Percentiles rank a stretch among this genome's conserved stretches.
These are phyloP conservation scores for Chondrostereum purpureum DNA, from an alignment of 1,284 basidiomycete genomes.

Conservation along the genomic window DNA sequence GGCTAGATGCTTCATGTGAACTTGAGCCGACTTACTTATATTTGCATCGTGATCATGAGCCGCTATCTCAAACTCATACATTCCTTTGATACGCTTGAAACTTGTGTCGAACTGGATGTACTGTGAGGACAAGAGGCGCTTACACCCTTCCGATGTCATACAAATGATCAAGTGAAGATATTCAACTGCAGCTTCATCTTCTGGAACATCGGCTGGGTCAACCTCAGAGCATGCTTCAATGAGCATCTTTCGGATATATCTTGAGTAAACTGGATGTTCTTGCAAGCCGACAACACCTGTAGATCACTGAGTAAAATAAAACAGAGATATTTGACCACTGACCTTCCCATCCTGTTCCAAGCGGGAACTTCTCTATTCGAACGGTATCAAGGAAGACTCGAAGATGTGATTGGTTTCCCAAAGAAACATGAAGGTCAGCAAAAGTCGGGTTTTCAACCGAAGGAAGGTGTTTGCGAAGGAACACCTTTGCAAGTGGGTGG, in stretches of 20 bases:
- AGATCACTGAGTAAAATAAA: not conserved
- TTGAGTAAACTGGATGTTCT: not conserved
- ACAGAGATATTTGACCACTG: not conserved
- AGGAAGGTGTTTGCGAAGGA: conserved; percentile 10
- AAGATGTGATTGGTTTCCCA: conserved; percentile 16
- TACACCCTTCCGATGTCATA: conserved; percentile 14
- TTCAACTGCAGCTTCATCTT: not conserved
- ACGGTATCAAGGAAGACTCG: conserved; percentile 14
- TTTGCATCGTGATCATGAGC: too few species aligned
- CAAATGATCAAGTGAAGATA: conserved; percentile 10
- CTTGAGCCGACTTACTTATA: too few species aligned
- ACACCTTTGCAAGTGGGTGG: conserved; percentile 14
- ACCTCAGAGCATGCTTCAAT: not conserved
- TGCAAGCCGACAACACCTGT: not conserved
- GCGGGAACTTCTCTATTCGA: conserved; percentile 8
- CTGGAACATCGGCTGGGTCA: not conserved
- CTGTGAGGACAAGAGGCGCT: conserved; percentile 9
- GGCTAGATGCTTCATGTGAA: too few species aligned
- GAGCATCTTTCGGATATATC: not conserved
- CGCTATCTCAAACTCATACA: conserved; percentile 17
- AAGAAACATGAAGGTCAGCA: conserved; percentile 17
- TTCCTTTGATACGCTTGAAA: conserved; percentile 15
- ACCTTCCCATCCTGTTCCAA: conserved; percentile 15
- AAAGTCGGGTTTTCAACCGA: conserved; percentile 11
- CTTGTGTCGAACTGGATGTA: conserved; percentile 17